Percentiles rank a stretch among this genome's conserved stretches.
Evolutionary conservation across 2,329 filamentous ascomycete genomes (phyloP).

Genomic region (Calonectria naviculata): DNA sequence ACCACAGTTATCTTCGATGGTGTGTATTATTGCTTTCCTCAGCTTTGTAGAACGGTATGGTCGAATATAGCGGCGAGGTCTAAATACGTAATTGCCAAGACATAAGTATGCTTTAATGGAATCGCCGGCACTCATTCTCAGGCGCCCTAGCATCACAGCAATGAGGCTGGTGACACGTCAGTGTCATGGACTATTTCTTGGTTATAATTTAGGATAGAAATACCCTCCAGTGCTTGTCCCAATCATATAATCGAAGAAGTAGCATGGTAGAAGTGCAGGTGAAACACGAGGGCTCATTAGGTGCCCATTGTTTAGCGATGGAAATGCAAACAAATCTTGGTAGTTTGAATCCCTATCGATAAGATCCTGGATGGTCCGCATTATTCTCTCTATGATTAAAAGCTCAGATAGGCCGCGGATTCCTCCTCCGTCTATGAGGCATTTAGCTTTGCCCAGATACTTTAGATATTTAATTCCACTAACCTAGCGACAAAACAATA

Average conservation of each 20-base stretch:
- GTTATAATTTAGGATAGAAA: neutral
- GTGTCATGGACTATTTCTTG: no score
- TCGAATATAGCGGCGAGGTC: neutral
- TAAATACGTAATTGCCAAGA: constrained; percentile 1
- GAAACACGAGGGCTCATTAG: neutral
- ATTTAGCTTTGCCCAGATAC: neutral
- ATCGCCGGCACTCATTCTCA: neutral
- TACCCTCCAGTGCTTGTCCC: constrained; percentile 3
- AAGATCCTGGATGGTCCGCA: neutral
- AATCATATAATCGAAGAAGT: constrained; percentile 5
- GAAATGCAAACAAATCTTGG: neutral
- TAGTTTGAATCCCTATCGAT: neutral
- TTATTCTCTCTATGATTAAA: neutral
- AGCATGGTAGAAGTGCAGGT: neutral
- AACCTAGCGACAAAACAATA: neutral
- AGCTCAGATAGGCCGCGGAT: neutral
- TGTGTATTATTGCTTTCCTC: neutral
- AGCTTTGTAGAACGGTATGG: neutral
- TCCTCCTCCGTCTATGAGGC: neutral
- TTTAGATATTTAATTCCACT: neutral
- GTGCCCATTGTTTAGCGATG: no score
- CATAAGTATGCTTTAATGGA: neutral
- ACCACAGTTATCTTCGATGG: neutral
- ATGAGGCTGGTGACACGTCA: neutral
- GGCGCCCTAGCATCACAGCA: neutral